Evolutionary conservation across 2,329 filamentous ascomycete genomes (phyloP).

Genomic region (Huntiella savannae): DNA sequence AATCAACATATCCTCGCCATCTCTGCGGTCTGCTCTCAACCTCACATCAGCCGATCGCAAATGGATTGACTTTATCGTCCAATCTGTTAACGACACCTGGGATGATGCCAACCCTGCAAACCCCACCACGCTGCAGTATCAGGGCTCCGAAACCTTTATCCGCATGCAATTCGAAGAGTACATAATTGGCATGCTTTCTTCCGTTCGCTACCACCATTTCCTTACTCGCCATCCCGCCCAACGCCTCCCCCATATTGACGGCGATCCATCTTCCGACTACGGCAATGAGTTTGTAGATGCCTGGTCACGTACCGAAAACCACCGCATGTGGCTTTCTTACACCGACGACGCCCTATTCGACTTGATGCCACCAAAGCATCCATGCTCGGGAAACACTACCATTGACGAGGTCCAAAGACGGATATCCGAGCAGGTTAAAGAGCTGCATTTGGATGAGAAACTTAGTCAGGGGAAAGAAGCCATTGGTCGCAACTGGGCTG

Average conservation of each 20-base stretch:
- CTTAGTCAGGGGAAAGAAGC: constrained; percentile 69
- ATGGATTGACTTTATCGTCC: constrained; percentile 92
- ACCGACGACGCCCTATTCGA: constrained; percentile 84
- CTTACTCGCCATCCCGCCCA: constrained; percentile 33
- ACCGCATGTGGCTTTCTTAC: constrained; percentile 64
- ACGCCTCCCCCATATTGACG: constrained; percentile 49
- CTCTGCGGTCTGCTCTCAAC: constrained; percentile 53
- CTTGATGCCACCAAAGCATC: constrained; percentile 81
- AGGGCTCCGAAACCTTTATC: constrained; percentile 94
- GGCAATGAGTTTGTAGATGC: constrained; percentile 66
- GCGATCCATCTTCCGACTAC: constrained; percentile 73
- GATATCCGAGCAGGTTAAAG: constrained; percentile 77
- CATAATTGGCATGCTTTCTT: constrained; percentile 68
- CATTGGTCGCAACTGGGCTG: constrained; percentile 73
- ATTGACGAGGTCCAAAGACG: constrained; percentile 89
- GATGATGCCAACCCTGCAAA: constrained; percentile 74
- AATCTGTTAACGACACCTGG: constrained; percentile 91
- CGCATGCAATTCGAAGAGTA: constrained; percentile 95
- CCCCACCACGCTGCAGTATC: constrained; percentile 88
- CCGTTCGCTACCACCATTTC: constrained; percentile 74
- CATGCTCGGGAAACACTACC: constrained; percentile 76
- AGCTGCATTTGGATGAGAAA: constrained; percentile 81
- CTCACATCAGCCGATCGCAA: constrained; percentile 75
- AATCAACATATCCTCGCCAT: constrained; percentile 65
- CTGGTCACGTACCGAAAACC: constrained; percentile 81